Evolutionary conservation across 139 green algal species (phyloP), one percentile per base, ranked within the genome.

Genomic region (Picochlorum sp.): DNA sequence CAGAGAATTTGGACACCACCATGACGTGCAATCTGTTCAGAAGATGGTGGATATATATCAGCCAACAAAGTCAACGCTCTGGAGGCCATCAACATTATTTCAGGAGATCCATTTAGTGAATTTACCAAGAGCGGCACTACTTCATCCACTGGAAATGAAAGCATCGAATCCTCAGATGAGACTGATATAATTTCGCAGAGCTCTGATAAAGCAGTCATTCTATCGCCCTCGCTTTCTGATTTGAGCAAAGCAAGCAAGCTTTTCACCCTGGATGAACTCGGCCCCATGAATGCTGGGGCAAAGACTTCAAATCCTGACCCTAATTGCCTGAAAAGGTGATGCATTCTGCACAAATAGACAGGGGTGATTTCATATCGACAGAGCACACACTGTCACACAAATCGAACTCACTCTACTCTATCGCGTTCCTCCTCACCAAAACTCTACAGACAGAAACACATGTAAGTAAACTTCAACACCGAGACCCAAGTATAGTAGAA

Each of bases 181-280:
- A 98, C 91, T 7, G 87, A 88, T 61, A 98, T 77, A 45, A 95
- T 64, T 71, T 97, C 92, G 62, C 85, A 95, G 34, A 98, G 87
- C 74, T 95, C 79, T 2, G 74, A 86, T 2, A 98, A 77, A 3
- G 86, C 82, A 0, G 75, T 77, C 34, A 97, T 75, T 77, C 95
- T 87, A 54, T 74, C 15, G 8, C 30, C 64, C 47, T 95, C 86
- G 7, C 90, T 87, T 23, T 79, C 77, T n/a, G 78, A 73, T 11
- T 70, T 61, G 23, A 97, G 82, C 21, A 83, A 76, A 15, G 65
- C 47, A 16, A 97, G 70, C 57, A 97, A 91, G 45, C 72, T 60
- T 79, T 90, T 77, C 63, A 71, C 4, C 16, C 47, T 20, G 9
- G 26, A 24, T n/a, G 23, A 37, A 7, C 20, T 50, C 38, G 13